Evolutionary conservation across 2,329 filamentous ascomycete genomes (phyloP).

Genomic region (Huntiella moniliformis): DNA sequence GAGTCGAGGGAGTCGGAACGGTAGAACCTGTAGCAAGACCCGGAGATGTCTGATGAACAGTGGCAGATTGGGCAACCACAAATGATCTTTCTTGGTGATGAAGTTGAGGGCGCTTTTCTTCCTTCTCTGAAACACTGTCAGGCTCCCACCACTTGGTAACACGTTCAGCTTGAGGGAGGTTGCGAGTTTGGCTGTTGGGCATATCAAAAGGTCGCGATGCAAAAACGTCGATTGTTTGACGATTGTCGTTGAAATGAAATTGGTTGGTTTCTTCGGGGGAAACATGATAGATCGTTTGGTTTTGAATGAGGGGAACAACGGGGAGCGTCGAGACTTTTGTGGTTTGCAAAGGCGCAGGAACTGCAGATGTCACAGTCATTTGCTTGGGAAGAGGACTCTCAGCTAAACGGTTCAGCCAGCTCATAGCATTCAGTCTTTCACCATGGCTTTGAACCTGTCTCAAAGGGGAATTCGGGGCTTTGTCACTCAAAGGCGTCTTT

Average conservation of each 20-base stretch:
- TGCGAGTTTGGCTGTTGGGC: neutral
- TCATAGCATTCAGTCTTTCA: slow-evolving; percentile 2
- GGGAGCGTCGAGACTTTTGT: slow-evolving; percentile 3
- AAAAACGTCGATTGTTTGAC: neutral
- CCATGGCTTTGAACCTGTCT: slow-evolving; percentile 1
- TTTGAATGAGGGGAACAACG: slow-evolving; percentile 9
- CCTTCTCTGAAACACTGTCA: slow-evolving; percentile 2
- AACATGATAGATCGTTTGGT: slow-evolving; percentile 8
- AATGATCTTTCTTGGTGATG: neutral
- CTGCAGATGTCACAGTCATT: slow-evolving; percentile 3
- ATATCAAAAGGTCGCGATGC: neutral
- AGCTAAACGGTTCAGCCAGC: slow-evolving; percentile 8
- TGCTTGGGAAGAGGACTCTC: slow-evolving; percentile 9
- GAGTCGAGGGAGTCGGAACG: neutral
- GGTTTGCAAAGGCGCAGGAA: slow-evolving; percentile 1
- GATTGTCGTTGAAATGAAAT: slow-evolving; percentile 2
- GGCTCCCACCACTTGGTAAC: slow-evolving; percentile 8
- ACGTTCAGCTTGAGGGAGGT: neutral
- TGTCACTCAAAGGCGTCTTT: neutral
- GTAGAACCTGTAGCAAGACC: neutral
- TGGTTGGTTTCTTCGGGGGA: neutral
- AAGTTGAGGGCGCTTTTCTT: neutral
- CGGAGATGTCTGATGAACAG: neutral
- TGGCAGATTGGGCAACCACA: neutral
- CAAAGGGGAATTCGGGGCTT: slow-evolving; percentile 2